Percentiles rank a stretch among this genome's conserved stretches.
These are phyloP conservation scores for Vitis hybrid DNA, from an alignment of 177 flowering plant genomes.

Conservation along the genomic window DNA sequence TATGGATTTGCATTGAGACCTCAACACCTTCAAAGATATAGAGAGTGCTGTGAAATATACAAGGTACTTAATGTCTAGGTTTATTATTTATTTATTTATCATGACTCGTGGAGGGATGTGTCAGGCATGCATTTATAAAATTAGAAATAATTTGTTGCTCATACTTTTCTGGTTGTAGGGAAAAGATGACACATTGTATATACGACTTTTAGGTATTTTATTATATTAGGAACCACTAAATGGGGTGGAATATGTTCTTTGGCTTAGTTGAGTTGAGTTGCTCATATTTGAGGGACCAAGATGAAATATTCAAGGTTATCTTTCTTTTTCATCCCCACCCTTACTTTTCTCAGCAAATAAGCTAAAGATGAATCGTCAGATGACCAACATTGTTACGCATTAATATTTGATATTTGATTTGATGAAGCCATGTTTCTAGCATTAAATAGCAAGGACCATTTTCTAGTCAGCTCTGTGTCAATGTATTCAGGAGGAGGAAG, in stretches of 20 bases:
- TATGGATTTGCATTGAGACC: slow-evolving; percentile 62
- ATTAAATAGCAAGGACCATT: no score
- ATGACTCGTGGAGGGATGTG: neutral
- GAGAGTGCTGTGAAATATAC: slow-evolving; percentile 40
- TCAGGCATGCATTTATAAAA: neutral
- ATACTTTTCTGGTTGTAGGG: neutral
- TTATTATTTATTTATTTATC: neutral
- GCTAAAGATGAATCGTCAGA: no score
- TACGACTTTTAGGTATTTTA: neutral
- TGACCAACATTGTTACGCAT: no score
- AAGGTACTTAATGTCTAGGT: slow-evolving; percentile 23
- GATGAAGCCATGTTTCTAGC: no score
- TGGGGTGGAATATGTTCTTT: no score
- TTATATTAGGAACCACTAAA: neutral
- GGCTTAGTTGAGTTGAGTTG: no score
- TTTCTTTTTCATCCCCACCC: no score
- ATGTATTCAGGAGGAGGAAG: slow-evolving; percentile 80
- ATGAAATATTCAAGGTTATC: no score
- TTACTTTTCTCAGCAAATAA: no score
- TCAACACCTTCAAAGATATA: slow-evolving; percentile 44
- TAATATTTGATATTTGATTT: no score
- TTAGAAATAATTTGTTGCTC: neutral
- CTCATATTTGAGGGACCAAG: no score
- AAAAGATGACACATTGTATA: neutral
- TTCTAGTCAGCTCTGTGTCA: no score